phyloP scores from a whole-genome alignment of 805 yeast genomes.

The Lachancea lanzarotensis region DNA sequence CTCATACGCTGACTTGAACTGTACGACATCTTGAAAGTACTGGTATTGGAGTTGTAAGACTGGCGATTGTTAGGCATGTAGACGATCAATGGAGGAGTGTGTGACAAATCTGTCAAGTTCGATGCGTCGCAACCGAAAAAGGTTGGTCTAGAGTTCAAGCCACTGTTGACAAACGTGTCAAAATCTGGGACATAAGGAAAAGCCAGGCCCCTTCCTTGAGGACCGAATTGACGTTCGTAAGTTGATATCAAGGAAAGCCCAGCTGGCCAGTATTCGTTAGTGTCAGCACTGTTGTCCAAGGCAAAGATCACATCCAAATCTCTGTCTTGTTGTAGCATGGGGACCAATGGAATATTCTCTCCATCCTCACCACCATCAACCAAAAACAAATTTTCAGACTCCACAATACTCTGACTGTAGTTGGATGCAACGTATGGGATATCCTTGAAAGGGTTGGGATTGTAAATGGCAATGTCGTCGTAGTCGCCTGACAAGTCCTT shows the following conservation, averaged over 20 bases:
- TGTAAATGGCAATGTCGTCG: conserved; percentile 61
- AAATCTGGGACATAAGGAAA: conserved; percentile 80
- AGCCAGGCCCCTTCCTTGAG: conserved; percentile 49
- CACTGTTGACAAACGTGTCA: conserved; percentile 50
- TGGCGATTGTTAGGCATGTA: conserved; percentile 71
- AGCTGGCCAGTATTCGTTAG: conserved; percentile 56
- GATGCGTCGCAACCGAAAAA: conserved; percentile 78
- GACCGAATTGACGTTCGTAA: conserved; percentile 50
- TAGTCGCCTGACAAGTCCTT: conserved; percentile 42
- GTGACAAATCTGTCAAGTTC: conserved; percentile 49
- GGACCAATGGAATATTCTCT: conserved; percentile 58
- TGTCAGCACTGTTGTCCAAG: conserved; percentile 64
- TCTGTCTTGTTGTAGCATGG: conserved; percentile 54
- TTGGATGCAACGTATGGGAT: conserved; percentile 33
- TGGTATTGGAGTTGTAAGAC: conserved; percentile 59
- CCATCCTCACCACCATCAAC: conserved; percentile 73
- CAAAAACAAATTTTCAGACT: conserved; percentile 42
- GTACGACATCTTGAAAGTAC: conserved; percentile 65
- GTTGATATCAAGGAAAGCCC: conserved; percentile 55
- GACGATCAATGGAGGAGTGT: conserved; percentile 68
- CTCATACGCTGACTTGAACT: conserved; percentile 47
- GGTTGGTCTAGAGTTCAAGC: conserved; percentile 62
- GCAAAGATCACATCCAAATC: conserved; percentile 61
- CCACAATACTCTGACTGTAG: conserved; percentile 34
- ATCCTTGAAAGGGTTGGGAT: conserved; percentile 65